Conservation (phyloP, 2,329 filamentous ascomycete genomes). For the Magnaporthiopsis incrustans region DNA sequence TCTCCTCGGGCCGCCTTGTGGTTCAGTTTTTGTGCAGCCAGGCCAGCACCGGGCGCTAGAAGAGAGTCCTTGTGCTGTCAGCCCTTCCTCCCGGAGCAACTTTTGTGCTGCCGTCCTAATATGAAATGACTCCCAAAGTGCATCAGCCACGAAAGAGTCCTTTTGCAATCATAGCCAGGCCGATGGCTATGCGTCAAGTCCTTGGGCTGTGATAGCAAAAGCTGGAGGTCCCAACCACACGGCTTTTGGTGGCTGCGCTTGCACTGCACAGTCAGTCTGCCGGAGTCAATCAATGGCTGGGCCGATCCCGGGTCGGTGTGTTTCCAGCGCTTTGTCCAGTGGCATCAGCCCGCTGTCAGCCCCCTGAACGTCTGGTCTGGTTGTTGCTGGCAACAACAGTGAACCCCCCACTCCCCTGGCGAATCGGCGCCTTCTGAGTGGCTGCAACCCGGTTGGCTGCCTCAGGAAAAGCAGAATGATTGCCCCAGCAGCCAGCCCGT, state of each 20-base stretch:
- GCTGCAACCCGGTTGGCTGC: not conserved
- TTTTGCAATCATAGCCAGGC: not conserved
- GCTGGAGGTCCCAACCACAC: not conserved
- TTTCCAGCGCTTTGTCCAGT: not conserved
- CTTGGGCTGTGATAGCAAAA: not conserved
- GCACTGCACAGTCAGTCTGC: too few species aligned
- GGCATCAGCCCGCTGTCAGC: not conserved
- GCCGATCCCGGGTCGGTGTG: not conserved
- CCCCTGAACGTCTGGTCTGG: slow-evolving; percentile 6
- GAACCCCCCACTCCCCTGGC: not conserved
- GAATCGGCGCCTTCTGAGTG: not conserved
- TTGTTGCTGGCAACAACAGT: slow-evolving; percentile 1
- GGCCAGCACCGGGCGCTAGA: not conserved
- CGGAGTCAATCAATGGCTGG: not conserved
- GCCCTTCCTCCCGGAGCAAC: too few species aligned
- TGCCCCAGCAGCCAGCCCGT: slow-evolving; percentile 1
- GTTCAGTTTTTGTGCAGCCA: not conserved
- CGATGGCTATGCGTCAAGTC: too few species aligned
- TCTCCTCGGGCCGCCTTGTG: not conserved
- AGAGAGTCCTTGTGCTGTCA: not conserved
- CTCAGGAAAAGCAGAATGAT: not conserved
- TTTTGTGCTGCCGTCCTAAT: not conserved
- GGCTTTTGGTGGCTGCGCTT: not conserved
- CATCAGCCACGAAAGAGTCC: not conserved
- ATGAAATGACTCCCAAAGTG: not conserved